phyloP scores from a whole-genome alignment of 495 filamentous ascomycete species.

The Talaromyces thailandensis region DNA sequence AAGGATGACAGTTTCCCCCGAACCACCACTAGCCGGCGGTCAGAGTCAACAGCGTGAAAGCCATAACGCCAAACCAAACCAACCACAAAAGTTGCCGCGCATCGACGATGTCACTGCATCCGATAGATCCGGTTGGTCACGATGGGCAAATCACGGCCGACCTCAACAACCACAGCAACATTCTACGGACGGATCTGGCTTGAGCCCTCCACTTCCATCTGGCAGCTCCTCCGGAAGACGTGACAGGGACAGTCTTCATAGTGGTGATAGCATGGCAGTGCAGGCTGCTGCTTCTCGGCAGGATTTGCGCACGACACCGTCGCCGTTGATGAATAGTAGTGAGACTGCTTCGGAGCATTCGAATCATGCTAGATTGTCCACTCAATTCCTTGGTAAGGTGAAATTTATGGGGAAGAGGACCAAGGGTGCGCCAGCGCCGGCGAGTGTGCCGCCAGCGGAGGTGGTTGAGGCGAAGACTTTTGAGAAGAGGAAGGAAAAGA shows the following conservation, averaged over 20 bases:
- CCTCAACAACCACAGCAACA: neutral
- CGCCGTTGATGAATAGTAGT: neutral
- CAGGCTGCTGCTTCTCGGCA: slow-evolving; percentile 6
- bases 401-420: slow-evolving; percentile 5
- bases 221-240: neutral
- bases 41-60: neutral
- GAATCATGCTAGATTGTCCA: neutral
- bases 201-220: neutral
- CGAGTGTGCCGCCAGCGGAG: neutral
- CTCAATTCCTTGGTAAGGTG: neutral
- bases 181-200: neutral
- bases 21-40: neutral
- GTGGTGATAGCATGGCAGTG: slow-evolving; percentile 7
- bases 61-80: neutral
- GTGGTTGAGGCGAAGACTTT: neutral
- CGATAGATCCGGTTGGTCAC: neutral
- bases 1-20: neutral
- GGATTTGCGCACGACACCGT: slow-evolving; percentile 10
- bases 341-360: slow-evolving; percentile 1
- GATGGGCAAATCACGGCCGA: neutral
- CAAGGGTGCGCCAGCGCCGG: neutral
- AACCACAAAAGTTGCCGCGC: neutral
- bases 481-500: slow-evolving; percentile 1
- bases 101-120: neutral
- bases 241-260: slow-evolving; percentile 5